These are phyloP conservation scores for Chamaecrista fasciculata DNA, from an alignment of 306 rosid species.

Conservation along the genomic window DNA sequence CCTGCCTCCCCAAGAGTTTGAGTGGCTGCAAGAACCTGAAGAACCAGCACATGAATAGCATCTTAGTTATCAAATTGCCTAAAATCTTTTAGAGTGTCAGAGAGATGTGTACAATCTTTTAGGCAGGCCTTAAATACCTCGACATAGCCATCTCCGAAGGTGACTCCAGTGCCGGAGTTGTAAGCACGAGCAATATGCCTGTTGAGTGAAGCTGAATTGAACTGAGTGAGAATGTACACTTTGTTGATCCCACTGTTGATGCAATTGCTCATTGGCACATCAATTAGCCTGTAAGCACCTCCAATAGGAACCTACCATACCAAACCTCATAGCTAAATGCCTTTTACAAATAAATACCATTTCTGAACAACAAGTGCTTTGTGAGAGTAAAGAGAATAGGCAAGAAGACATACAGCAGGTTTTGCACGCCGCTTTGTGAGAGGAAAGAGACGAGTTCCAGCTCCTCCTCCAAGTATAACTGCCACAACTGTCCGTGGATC, in stretches of 20 bases:
- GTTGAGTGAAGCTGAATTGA: conserved; percentile 93
- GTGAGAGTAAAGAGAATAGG: not conserved
- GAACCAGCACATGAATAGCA: conserved; percentile 14
- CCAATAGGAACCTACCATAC: conserved; percentile 76
- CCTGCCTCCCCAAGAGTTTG: conserved; percentile 94
- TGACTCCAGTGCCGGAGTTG: conserved; percentile 67
- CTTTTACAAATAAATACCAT: no score
- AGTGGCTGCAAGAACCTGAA: conserved; percentile 94
- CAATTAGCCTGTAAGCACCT: conserved; percentile 88
- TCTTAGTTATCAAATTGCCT: not conserved
- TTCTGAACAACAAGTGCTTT: no score
- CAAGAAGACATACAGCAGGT: conserved; percentile 68
- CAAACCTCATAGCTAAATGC: conserved; percentile 1
- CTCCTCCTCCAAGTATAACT: conserved; percentile 90
- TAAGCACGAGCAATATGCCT: conserved; percentile 92
- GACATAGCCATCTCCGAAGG: conserved; percentile 83
- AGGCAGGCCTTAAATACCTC: conserved; percentile 52
- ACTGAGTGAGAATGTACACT: conserved; percentile 93
- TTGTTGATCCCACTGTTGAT: conserved; percentile 95
- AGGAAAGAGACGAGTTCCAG: conserved; percentile 96
- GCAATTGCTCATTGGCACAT: conserved; percentile 99
- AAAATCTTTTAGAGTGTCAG: not conserved
- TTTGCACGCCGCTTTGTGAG: conserved; percentile 91
- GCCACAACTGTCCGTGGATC: conserved; percentile 82
- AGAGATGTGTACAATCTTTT: not conserved